Evolutionary conservation across 179 eudicot genomes (phyloP).

Genomic region (Beta lomatogona): DNA sequence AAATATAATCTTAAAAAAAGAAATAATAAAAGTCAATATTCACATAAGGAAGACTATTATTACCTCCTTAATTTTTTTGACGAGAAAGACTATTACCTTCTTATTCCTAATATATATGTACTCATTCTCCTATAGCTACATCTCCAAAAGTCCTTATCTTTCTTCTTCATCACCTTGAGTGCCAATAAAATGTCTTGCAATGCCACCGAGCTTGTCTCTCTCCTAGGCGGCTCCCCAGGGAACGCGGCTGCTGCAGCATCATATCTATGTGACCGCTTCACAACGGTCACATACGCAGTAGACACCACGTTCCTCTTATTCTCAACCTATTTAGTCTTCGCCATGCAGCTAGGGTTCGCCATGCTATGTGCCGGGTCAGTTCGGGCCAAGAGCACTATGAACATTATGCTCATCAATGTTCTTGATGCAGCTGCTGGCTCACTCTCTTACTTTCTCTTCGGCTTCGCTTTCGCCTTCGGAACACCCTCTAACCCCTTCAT

Average conservation of each 20-base stretch:
- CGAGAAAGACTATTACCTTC: too few relatives aligned
- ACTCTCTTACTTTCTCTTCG: conserved; percentile 39
- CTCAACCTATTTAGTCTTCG: conserved; percentile 45
- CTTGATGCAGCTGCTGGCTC: conserved; percentile 48
- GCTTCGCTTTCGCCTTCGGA: conserved; percentile 45
- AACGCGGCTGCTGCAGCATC: conserved; percentile 42
- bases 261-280: conserved; percentile 38
- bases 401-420: conserved; percentile 48
- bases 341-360: conserved; percentile 50
- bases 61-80: too few relatives aligned
- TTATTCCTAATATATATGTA: background rate
- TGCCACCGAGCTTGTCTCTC: conserved; percentile 23
- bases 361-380: conserved; percentile 53
- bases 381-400: conserved; percentile 48
- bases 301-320: conserved; percentile 43
- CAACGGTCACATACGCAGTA: conserved; percentile 37
- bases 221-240: conserved; percentile 30
- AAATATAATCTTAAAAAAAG: too few relatives aligned
- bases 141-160: background rate
- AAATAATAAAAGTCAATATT: too few relatives aligned
- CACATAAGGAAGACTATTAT: too few relatives aligned
- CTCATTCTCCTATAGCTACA: background rate
- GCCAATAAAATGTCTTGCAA: conserved; percentile 5
- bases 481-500: conserved; percentile 42
- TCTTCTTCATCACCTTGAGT: background rate